Evolutionary conservation across 192 early-diverging fungal species (phyloP), one percentile per base, ranked within the genome.

Genomic region (Entomortierella lignicola): DNA sequence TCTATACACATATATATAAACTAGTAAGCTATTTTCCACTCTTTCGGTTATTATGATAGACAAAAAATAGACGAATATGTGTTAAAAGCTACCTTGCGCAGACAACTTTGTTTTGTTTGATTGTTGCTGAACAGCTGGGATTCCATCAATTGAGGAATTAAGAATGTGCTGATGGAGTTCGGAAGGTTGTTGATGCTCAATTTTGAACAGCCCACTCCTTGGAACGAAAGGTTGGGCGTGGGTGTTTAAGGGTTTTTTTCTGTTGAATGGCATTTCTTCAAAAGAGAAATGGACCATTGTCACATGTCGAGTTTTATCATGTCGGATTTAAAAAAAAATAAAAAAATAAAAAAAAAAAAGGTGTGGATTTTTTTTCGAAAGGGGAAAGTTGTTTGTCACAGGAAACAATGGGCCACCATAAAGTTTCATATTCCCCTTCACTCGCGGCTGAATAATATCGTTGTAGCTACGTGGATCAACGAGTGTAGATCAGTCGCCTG

Each of bases 191-290:
- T 44, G 58, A 23, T 23, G 30, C 4, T 10, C 20, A 44, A 1
- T 60, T 23, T n/a, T n/a, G n/a, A n/a, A n/a, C n/a, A n/a, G n/a
- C n/a, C n/a, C n/a, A n/a, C n/a, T n/a, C n/a, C n/a, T n/a, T n/a
- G 58, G 58, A 15, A 60, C 42, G 41, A 60, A 60, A 3, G 58
- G 42, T 27, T n/a, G 3, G 3, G 58, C 58, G 25, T 44, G 13
- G 4, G 39, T 41, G 25, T 25, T 60, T n/a, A 60, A 26, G 2
- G 39, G 8, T 42, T 37, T 27, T 20, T 1, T 26, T 44, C 25
- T 60, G 42, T 8, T 44, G 42, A 44, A 15, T 26, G 58, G 37
- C 58, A 44, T 60, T 23, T n/a, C n/a, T n/a, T n/a, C n/a, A n/a
- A n/a, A n/a, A n/a, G n/a, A n/a, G n/a, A n/a, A n/a, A n/a, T n/a